phyloP scores from a whole-genome alignment of 495 filamentous ascomycete genomes.

The Penicillium tannophilum region DNA sequence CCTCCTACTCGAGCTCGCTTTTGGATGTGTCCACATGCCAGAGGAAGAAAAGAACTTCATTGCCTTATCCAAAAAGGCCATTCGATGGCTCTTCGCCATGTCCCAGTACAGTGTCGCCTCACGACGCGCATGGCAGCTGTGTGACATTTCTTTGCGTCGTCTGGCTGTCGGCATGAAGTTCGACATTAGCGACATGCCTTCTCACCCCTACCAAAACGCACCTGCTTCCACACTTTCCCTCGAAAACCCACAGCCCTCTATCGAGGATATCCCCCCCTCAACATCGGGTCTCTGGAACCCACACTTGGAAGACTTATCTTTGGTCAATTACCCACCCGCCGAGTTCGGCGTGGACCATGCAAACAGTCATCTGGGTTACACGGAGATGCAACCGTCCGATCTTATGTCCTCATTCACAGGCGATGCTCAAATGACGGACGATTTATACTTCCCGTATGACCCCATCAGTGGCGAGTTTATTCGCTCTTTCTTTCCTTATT shows the following conservation, averaged over 20 bases:
- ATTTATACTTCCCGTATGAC: conserved; percentile 49
- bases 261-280: neutral
- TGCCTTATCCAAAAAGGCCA: conserved; percentile 52
- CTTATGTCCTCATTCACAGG: conserved; percentile 11
- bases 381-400: conserved; percentile 12
- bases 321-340: neutral
- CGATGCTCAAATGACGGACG: conserved; percentile 21
- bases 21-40: conserved; percentile 57
- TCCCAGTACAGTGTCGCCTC: conserved; percentile 55
- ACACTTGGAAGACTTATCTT: conserved; percentile 11
- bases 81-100: conserved; percentile 58
- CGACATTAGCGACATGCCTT: conserved; percentile 43
- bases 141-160: conserved; percentile 45
- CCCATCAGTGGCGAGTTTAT: conserved; percentile 50
- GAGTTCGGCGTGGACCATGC: conserved; percentile 6
- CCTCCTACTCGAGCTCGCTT: conserved; percentile 63
- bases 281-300: conserved; percentile 15
- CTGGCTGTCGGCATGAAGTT: conserved; percentile 45
- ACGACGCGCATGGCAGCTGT: conserved; percentile 60
- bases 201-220: conserved; percentile 25
- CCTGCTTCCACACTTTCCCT: conserved; percentile 15
- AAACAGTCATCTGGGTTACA: conserved; percentile 5
- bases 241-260: neutral
- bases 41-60: conserved; percentile 51
- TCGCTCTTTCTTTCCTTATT: conserved; percentile 45